Percentiles rank a stretch among this genome's conserved stretches.
Conservation (phyloP, 2,329 filamentous ascomycete species). For the Pyrenochaeta sp. region DNA sequence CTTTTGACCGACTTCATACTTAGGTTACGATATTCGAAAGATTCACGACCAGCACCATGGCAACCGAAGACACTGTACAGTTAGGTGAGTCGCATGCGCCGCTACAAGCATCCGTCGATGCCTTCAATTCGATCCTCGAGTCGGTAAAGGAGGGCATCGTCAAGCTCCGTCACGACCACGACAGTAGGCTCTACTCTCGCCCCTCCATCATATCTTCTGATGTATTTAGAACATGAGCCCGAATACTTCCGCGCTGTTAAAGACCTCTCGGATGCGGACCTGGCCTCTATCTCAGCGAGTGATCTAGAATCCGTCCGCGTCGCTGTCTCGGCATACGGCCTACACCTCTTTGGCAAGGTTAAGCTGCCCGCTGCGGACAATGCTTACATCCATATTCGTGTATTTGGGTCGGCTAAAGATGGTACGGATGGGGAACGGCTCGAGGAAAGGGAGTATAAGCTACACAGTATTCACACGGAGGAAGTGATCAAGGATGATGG, state of each 20-base stretch:
- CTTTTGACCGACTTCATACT: not conserved
- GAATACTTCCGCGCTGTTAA: constrained; percentile 51
- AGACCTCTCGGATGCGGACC: constrained; percentile 50
- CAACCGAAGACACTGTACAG: constrained; percentile 47
- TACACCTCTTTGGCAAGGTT: constrained; percentile 45
- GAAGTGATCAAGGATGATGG: constrained; percentile 41
- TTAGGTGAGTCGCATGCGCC: constrained; percentile 44
- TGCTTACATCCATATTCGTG: constrained; percentile 42
- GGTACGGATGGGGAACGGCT: constrained; percentile 42
- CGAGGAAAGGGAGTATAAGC: constrained; percentile 43
- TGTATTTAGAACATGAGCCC: constrained; percentile 44
- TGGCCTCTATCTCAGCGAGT: constrained; percentile 35
- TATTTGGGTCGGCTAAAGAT: constrained; percentile 44
- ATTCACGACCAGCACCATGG: constrained; percentile 34
- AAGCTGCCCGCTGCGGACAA: constrained; percentile 32
- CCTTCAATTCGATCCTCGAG: constrained; percentile 42
- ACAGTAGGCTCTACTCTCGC: constrained; percentile 30
- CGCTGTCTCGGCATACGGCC: constrained; percentile 41
- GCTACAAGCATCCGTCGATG: constrained; percentile 45
- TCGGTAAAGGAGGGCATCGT: constrained; percentile 44
- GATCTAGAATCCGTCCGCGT: constrained; percentile 42
- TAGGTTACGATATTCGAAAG: not conserved
- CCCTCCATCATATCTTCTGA: not conserved
- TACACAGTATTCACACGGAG: constrained; percentile 48
- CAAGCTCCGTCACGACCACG: constrained; percentile 45